Base-by-base conservation (phyloP, 2,329 filamentous ascomycete species). In the Penicillium crustosum region DNA sequence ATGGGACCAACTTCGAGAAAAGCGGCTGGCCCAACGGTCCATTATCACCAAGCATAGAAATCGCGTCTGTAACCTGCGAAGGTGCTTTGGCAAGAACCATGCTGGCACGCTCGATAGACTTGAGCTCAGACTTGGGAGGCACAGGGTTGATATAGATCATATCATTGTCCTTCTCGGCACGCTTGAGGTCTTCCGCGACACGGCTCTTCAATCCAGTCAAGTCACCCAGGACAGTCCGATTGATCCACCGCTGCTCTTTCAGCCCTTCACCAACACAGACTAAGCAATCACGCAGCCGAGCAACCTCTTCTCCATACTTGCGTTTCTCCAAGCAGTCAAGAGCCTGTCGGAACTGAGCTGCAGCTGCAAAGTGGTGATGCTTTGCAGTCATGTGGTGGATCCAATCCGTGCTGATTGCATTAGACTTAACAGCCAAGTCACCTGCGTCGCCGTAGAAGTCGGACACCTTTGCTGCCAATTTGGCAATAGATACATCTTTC, bases 371-470 rank as follows among this genome's bases (percentile, higher is more conserved):
- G 75, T 97, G 94, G 70, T 97, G 90, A 70, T 97, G 93, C 73
- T 97, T 99, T 6, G 93, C 94, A 27, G 90, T 93, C 84, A 95
- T 93, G 72, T 97, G 93, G 75, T 97, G 93, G 66, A 99, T 97
- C 94, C 93, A 97, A 61, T 94, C 90, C 55, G 89, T 93, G 72
- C 90, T 94, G 65, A 97, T 88, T 17, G 90, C 88, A 68, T 96
- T 88, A 61, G 92, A 96, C 74, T 92, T 91, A 71, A 95, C 87
- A 10, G 91, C 93, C 62, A 88, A 89, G 66, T 97, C 93, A 7
- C 90, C 88, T 0, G 93, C 91, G 53, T 88, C 80, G 53, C 87
- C 89, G 75, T 97, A 99, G 43, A 96, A 84, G 70, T 99, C 94
- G 2, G 91, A 95, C 4, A 97, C 92, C 60, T 91, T 87, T 4